Evolutionary conservation across 352 stramenopile genomes (phyloP), one percentile per base, ranked within the genome.

Genomic region (Pilasporangium apinafurcum): DNA sequence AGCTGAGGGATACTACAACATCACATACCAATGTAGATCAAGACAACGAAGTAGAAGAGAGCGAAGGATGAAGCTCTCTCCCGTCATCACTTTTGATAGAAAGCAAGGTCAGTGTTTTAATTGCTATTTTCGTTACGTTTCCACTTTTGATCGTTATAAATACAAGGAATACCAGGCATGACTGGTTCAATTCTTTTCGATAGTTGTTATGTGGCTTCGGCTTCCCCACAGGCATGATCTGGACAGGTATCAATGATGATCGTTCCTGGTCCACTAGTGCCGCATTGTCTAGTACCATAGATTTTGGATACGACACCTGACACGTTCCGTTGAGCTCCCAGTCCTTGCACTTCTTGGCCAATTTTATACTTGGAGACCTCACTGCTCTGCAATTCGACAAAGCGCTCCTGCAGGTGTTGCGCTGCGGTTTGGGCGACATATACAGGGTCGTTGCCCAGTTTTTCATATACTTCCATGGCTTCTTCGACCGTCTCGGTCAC

Each of bases 301-400:
- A 87, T 54, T 53, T 88, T 86, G 34, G 65, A 60, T n/a, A 90
- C 59, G 4, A 83, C 42, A 6, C 74, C 80, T 8, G 51, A 68
- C 13, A 92, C 56, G 36, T 84, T 68, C 4, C 62, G 64, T 33
- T 84, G 55, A 1, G 63, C 51, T 0, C 72, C 77, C 2, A 88
- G 65, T 39, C 53, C 58, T 26, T 74, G 40, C 18, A 92, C 63
- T 31, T 55, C 48, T 44, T 85, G 71, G 0, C 75, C 72, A 34
- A 90, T 28, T 14, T 37, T 51, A 65, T 92, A 88, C 56, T 92
- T 92, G 52, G 65, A 63, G 10, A 90, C 77, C 8, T 92, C 77
- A 44, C 69, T 86, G 56, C 75, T 90, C 31, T 79, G 66, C 4
- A 92, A 46, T 59, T 90, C 80, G n/a, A 92, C 63, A 24, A 85